Percentiles rank a stretch among this genome's conserved stretches.
Evolutionary conservation across 2,329 filamentous ascomycete species (phyloP).

Genomic region (Anisogramma anomala): DNA sequence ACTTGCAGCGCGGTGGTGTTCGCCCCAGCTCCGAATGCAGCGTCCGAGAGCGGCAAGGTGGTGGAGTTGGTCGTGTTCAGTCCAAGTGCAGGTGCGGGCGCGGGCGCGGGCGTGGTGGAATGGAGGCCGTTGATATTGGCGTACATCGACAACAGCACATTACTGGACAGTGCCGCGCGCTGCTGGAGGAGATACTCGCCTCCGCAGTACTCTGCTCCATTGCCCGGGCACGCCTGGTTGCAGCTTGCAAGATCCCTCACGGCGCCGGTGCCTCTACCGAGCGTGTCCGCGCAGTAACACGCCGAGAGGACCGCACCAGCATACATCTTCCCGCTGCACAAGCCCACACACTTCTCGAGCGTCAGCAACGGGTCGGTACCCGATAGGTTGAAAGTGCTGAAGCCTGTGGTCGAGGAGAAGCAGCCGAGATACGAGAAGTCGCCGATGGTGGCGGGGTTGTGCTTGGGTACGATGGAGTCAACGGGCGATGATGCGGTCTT

Average conservation of each 20-base stretch:
- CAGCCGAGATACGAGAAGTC: conserved; percentile 16
- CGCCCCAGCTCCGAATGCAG: neutral
- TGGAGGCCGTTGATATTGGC: conserved; percentile 22
- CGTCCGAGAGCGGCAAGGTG: neutral
- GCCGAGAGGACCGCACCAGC: conserved; percentile 8
- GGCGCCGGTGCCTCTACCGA: conserved; percentile 30
- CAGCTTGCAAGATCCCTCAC: conserved; percentile 24
- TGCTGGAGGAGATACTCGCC: conserved; percentile 19
- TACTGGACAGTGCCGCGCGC: conserved; percentile 20
- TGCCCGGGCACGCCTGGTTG: conserved; percentile 30
- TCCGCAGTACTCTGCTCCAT: conserved; percentile 30
- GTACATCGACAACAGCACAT: conserved; percentile 33
- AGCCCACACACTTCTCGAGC: conserved; percentile 8
- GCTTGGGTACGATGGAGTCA: conserved; percentile 5
- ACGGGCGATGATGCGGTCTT: neutral
- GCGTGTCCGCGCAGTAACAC: conserved; percentile 34
- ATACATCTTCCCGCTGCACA: conserved; percentile 5
- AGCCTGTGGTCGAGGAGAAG: conserved; percentile 30
- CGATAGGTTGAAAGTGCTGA: conserved; percentile 31
- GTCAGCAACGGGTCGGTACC: conserved; percentile 7
- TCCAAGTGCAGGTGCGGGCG: conserved; percentile 23
- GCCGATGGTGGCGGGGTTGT: conserved; percentile 8
- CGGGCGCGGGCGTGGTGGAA: conserved; percentile 27
- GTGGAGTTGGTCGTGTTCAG: neutral
- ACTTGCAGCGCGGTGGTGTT: neutral